These are phyloP conservation scores for Citeromyces siamensis DNA, from an alignment of 1,139 yeast species.

Conservation along the genomic window DNA sequence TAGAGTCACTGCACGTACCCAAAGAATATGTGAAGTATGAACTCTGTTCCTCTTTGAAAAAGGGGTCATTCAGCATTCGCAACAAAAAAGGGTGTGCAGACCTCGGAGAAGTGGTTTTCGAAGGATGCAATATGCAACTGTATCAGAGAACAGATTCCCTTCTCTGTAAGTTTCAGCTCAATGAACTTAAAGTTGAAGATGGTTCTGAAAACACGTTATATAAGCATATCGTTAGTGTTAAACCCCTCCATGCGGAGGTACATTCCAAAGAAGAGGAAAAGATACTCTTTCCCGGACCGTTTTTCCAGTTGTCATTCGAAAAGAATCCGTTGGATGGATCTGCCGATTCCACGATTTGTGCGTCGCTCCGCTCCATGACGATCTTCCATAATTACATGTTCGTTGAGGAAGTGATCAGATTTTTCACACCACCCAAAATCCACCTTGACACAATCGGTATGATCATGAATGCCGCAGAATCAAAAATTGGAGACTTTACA, in stretches of 20 bases:
- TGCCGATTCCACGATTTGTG: conserved; percentile 69
- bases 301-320: conserved; percentile 76
- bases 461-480: conserved; percentile 89
- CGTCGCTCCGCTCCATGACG: conserved; percentile 78
- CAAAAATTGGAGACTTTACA: conserved; percentile 84
- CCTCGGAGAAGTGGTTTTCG: conserved; percentile 71
- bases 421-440: conserved; percentile 79
- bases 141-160: conserved; percentile 75
- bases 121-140: conserved; percentile 67
- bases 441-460: conserved; percentile 88
- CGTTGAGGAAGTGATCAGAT: conserved; percentile 58
- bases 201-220: conserved; percentile 65
- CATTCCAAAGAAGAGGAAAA: conserved; percentile 12
- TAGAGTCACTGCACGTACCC: conserved; percentile 53
- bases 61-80: conserved; percentile 66
- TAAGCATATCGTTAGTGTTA: conserved; percentile 83
- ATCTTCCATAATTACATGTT: conserved; percentile 78
- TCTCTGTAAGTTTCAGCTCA: conserved; percentile 56
- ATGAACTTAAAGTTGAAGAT: conserved; percentile 80
- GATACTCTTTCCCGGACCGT: conserved; percentile 39
- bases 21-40: conserved; percentile 60
- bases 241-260: conserved; percentile 28
- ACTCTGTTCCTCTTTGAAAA: conserved; percentile 52
- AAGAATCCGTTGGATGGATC: conserved; percentile 71
- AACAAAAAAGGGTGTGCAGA: conserved; percentile 25